Evolutionary conservation across 148 eudicot genomes (phyloP).

Genomic region (Beta vulgaris): DNA sequence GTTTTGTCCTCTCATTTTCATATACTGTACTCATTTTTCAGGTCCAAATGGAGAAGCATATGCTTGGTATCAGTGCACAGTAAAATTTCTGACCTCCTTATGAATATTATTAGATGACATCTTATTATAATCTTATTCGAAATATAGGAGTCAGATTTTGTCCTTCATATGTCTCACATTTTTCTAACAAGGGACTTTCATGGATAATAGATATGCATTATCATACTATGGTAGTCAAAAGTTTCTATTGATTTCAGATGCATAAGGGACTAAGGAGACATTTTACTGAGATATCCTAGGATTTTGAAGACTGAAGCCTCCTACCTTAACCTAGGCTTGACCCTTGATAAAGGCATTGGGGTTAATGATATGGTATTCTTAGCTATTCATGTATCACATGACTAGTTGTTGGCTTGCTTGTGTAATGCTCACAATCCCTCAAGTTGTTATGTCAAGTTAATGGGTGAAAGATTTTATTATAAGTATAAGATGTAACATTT

Average conservation of each 20-base stretch:
- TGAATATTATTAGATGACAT: not conserved
- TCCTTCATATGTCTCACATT: not conserved
- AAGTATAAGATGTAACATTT: no score
- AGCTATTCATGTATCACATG: no score
- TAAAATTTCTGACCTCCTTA: slow-evolving; percentile 28
- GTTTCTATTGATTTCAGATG: not conserved
- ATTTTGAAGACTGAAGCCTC: not conserved
- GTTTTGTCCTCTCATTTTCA: no score
- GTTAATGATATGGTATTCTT: not conserved
- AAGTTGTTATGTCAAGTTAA: no score
- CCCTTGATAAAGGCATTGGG: not conserved
- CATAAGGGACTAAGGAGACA: no score
- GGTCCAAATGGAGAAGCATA: slow-evolving; percentile 96
- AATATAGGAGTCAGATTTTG: not conserved
- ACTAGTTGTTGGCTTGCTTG: no score
- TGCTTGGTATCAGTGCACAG: slow-evolving; percentile 99
- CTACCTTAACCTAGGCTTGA: not conserved
- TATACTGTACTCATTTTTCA: no score
- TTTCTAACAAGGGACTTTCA: not conserved
- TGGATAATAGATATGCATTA: not conserved
- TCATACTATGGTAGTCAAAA: no score
- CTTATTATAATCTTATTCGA: not conserved
- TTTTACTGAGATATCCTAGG: not conserved
- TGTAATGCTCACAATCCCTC: no score
- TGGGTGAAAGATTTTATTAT: no score